Evolutionary conservation across 139 green algal genomes (phyloP), one percentile per base, ranked within the genome.

Genomic region (Pleodorina starrii): DNA sequence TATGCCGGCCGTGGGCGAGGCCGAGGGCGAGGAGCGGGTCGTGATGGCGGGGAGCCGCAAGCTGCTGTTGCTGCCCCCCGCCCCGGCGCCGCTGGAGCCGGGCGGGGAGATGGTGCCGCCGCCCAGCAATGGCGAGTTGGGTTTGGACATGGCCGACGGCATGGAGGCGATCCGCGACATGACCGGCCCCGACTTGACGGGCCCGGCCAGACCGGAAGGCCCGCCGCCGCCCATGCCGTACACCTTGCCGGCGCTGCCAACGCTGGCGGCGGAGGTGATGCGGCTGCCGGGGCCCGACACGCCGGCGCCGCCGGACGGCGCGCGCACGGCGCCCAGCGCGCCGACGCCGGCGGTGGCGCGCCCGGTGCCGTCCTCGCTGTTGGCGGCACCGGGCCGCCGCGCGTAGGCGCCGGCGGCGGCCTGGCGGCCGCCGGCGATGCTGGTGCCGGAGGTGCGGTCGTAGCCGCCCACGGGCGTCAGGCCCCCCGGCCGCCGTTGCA

Each of bases 1-100:
- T 25, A 59, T 63, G 42, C n/a, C n/a, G 32, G 19, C 66, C 12
- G 54, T 23, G 6, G 60, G 81, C 2, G 81, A 87, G 0, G 81
- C 12, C 5, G 81, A 35, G 5, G 81, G 60, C 29, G 81, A 87
- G 1, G 81, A 77, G 12, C 81, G 10, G 1, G 60, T 87, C 12
- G 81, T 87, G 59, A 87, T 87, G 60, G 81, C 81, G 1, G 81
- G 81, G 7, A 87, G 43, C 60, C 81, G 81, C 40, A 87, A 23
- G 19, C 60, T 42, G 12, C 60, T 42, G 12, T 68, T 35, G 5
- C 32, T 14, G 36, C 9, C 21, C 12, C 21, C 38, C 21, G 21
- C n/a, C 7, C 79, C 38, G 3, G 36, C 21, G 35, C 51, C 17
- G 35, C 19, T 35, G 11, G 76, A 69, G 11, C 42, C 42, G 16